These are phyloP conservation scores for Chaetomiaceae sp. DNA, from an alignment of 2,329 filamentous ascomycete genomes.

Conservation along the genomic window DNA sequence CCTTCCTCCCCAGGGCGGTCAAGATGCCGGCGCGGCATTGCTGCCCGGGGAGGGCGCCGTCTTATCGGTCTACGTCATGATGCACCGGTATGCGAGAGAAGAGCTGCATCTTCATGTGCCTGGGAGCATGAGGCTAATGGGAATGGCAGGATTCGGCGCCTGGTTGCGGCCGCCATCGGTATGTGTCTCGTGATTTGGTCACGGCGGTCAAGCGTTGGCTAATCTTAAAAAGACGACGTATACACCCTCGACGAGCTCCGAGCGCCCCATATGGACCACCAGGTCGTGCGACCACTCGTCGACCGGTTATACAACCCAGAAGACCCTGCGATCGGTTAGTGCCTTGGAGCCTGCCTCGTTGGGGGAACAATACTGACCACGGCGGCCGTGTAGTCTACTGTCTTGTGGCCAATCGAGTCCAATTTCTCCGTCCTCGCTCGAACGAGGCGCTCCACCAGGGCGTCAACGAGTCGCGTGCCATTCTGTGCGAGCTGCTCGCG, in stretches of 20 bases:
- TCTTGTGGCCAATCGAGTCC: conserved; percentile 64
- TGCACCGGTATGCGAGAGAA: conserved; percentile 26
- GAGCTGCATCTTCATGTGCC: not conserved
- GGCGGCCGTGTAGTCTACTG: conserved; percentile 55
- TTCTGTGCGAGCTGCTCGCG: conserved; percentile 65
- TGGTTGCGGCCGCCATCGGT: conserved; percentile 28
- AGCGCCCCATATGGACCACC: conserved; percentile 62
- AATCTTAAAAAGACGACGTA: conserved; percentile 43
- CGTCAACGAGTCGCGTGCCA: conserved; percentile 63
- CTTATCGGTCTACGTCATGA: conserved; percentile 29
- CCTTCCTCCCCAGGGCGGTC: conserved; percentile 11
- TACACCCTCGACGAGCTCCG: conserved; percentile 58
- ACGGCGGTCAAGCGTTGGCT: too few species aligned
- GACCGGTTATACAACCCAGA: conserved; percentile 61
- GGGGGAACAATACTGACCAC: not conserved
- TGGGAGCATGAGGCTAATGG: conserved; percentile 4
- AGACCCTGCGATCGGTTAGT: conserved; percentile 58
- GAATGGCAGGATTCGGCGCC: conserved; percentile 25
- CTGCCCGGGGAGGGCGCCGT: conserved; percentile 5
- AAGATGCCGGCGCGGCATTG: conserved; percentile 7
- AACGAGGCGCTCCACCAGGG: conserved; percentile 60
- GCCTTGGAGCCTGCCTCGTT: not conserved
- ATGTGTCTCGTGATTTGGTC: too few species aligned
- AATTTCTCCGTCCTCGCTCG: conserved; percentile 64
- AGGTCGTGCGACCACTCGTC: conserved; percentile 64